These are phyloP conservation scores for Corchorus olitorius DNA, from an alignment of 345 rosid genomes.

Conservation along the genomic window DNA sequence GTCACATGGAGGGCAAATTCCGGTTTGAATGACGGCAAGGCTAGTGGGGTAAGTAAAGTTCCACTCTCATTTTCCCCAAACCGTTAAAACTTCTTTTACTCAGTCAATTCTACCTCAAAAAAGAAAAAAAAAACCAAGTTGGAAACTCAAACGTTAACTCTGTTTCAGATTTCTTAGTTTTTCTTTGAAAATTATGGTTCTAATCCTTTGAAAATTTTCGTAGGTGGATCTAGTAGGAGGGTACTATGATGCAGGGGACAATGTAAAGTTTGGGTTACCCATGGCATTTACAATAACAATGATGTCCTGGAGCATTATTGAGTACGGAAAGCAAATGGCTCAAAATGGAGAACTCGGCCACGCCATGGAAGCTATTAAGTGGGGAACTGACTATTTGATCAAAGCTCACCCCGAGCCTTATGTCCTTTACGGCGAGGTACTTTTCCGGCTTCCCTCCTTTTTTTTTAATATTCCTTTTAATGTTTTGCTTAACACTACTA, in stretches of 20 bases:
- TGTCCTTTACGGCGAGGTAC: slow-evolving; percentile 96
- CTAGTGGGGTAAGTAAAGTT: slow-evolving; percentile 78
- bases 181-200: not conserved
- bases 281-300: slow-evolving; percentile 98
- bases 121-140: not conserved
- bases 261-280: slow-evolving; percentile 97
- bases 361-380: slow-evolving; percentile 86
- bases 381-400: slow-evolving; percentile 97
- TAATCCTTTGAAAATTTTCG: not conserved
- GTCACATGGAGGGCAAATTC: slow-evolving; percentile 93
- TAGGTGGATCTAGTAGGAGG: slow-evolving; percentile 99
- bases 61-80: not conserved
- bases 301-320: slow-evolving; percentile 99
- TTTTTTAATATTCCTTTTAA: too few species aligned
- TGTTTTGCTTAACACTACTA: not conserved
- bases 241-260: slow-evolving; percentile 99
- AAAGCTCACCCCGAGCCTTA: slow-evolving; percentile 95
- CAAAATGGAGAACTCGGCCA: slow-evolving; percentile 75
- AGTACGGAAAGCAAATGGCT: slow-evolving; percentile 81
- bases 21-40: slow-evolving; percentile 88
- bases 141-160: not conserved
- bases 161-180: not conserved
- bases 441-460: not conserved
- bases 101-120: not conserved
- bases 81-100: not conserved